A percentile compares a stretch with the other conserved stretches of the same genome.
These are phyloP conservation scores for Anisodus tanguticus DNA, from an alignment of 257 asterid genomes.

Conservation along the genomic window DNA sequence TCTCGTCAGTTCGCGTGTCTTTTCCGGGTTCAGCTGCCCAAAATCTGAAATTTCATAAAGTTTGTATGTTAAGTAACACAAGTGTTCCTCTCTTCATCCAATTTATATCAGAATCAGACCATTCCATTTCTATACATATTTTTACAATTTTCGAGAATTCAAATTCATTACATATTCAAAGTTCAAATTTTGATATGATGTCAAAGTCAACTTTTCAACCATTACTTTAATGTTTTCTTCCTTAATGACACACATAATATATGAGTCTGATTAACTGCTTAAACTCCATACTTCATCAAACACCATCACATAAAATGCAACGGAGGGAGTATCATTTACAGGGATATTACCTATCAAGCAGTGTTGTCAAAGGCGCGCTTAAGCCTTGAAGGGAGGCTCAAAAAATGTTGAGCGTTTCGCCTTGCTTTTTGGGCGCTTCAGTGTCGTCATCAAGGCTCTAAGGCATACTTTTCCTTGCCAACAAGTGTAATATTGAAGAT, in stretches of 20 bases:
- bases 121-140: neutral
- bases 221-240: neutral
- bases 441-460: too few species aligned
- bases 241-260: neutral
- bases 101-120: neutral
- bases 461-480: too few species aligned
- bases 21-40: neutral
- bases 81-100: neutral
- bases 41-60: neutral
- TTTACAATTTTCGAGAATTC: neutral
- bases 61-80: neutral
- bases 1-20: neutral
- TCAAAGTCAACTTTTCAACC: slow-evolving; percentile 20
- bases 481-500: too few species aligned
- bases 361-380: neutral
- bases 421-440: too few species aligned
- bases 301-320: neutral
- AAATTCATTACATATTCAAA: neutral
- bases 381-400: too few species aligned
- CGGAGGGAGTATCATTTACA: neutral
- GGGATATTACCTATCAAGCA: neutral
- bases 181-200: neutral
- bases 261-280: neutral
- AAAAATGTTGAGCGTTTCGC: too few species aligned
- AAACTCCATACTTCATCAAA: neutral